Evolutionary conservation across 352 stramenopile species (phyloP).

Genomic region (Thalassiosira hispida): DNA sequence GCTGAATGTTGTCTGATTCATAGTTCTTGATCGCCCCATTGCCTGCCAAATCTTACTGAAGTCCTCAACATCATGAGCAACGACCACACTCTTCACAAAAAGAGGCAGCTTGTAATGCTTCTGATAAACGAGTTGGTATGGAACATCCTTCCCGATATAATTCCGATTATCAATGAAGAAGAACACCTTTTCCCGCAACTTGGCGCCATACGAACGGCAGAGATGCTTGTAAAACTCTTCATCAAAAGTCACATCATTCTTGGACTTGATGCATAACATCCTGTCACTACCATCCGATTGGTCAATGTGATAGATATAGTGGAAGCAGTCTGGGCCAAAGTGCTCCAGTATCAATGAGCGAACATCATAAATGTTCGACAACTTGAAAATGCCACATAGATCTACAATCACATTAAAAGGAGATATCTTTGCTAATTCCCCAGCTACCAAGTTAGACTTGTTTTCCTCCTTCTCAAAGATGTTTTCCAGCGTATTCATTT

Average conservation of each 20-base stretch:
- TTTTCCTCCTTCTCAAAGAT: conserved; percentile 59
- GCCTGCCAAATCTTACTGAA: conserved; percentile 77
- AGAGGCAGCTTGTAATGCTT: conserved; percentile 61
- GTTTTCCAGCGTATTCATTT: conserved; percentile 63
- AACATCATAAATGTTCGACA: conserved; percentile 65
- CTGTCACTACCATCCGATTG: conserved; percentile 66
- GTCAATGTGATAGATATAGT: conserved; percentile 77
- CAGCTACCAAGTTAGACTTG: conserved; percentile 6
- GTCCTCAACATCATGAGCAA: conserved; percentile 74
- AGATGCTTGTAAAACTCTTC: conserved; percentile 75
- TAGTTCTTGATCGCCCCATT: conserved; percentile 71
- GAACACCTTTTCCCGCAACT: conserved; percentile 59
- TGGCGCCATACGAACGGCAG: conserved; percentile 51
- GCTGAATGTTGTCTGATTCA: conserved; percentile 71
- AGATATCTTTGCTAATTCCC: conserved; percentile 18
- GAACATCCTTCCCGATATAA: conserved; percentile 75
- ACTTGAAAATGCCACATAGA: conserved; percentile 55
- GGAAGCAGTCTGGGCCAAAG: conserved; percentile 59
- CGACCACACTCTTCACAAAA: conserved; percentile 68
- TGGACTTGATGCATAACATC: conserved; percentile 63
- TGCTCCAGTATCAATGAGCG: conserved; percentile 56
- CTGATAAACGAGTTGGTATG: conserved; percentile 67
- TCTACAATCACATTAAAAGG: conserved; percentile 72
- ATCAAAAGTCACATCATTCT: conserved; percentile 72
- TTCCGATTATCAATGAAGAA: conserved; percentile 79